Evolutionary conservation across 2,329 filamentous ascomycete species (phyloP).

Genomic region (Colletotrichum spaethianum): DNA sequence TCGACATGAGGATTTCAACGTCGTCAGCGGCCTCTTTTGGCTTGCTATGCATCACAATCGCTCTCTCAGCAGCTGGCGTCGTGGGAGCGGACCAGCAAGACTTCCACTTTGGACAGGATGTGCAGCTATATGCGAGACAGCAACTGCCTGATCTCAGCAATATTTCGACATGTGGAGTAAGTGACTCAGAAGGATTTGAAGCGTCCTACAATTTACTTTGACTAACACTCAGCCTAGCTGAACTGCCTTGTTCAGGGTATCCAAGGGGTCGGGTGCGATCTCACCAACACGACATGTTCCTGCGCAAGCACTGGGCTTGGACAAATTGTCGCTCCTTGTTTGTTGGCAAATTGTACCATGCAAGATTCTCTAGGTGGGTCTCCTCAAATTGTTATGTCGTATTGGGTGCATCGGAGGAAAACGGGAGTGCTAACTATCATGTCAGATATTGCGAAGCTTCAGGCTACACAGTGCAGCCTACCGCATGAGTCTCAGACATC

Average conservation of each 20-base stretch:
- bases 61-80: not conserved
- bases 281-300: conserved; percentile 39
- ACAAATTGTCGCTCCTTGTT: conserved; percentile 21
- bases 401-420: not conserved
- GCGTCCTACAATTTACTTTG: not conserved
- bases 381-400: not conserved
- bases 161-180: conserved; percentile 32
- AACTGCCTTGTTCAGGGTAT: conserved; percentile 30
- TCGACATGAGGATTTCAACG: conserved; percentile 11
- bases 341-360: conserved; percentile 41
- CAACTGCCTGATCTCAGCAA: conserved; percentile 34
- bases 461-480: conserved; percentile 32
- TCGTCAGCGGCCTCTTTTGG: conserved; percentile 12
- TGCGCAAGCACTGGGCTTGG: conserved; percentile 32
- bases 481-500: conserved; percentile 34
- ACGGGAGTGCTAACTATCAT: not conserved
- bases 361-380: conserved; percentile 38
- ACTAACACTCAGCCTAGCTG: not conserved
- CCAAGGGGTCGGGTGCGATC: conserved; percentile 31
- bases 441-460: conserved; percentile 36
- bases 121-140: conserved; percentile 20
- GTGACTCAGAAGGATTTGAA: not conserved
- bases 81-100: not conserved
- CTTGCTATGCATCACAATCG: conserved; percentile 1
- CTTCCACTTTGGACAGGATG: not conserved